phyloP scores from a whole-genome alignment of 208 protist genomes.

The Trichomonas tenax region DNA sequence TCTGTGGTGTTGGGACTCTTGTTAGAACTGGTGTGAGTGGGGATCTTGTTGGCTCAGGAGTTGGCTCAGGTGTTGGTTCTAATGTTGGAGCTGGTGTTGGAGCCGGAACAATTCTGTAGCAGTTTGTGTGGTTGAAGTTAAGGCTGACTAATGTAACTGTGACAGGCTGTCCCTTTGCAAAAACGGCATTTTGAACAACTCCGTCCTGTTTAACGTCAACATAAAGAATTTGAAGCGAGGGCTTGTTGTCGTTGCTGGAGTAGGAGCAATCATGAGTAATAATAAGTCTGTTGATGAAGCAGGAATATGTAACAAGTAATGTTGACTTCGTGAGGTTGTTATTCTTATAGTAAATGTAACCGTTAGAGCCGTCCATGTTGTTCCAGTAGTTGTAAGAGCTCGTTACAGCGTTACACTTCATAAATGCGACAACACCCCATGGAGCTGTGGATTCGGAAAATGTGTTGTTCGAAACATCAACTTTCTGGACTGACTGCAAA shows the following conservation, averaged over 20 bases:
- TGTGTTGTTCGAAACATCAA: not conserved
- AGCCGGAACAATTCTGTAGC: not conserved
- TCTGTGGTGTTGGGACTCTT: too few species aligned
- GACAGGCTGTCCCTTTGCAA: not conserved
- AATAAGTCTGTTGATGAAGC: not conserved
- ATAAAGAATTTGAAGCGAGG: not conserved
- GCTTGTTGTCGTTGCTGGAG: not conserved
- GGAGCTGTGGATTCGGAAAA: not conserved
- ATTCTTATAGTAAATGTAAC: not conserved
- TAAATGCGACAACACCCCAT: not conserved
- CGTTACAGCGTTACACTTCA: not conserved
- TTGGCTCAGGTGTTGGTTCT: not conserved
- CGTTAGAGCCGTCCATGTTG: not conserved
- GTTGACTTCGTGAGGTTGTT: not conserved
- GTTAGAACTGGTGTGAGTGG: too few species aligned
- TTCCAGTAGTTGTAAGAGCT: not conserved
- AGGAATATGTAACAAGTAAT: not conserved
- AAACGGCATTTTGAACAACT: not conserved
- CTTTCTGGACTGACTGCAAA: not conserved
- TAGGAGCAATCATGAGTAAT: not conserved
- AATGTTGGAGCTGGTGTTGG: not conserved
- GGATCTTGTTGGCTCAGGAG: not conserved
- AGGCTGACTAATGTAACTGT: not conserved
- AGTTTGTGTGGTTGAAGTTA: not conserved
- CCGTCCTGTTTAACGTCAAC: not conserved